A percentile compares a stretch with the other conserved stretches of the same genome.
These are phyloP conservation scores for Limonium bicolor DNA, from an alignment of 148 eudicot species.

Conservation along the genomic window DNA sequence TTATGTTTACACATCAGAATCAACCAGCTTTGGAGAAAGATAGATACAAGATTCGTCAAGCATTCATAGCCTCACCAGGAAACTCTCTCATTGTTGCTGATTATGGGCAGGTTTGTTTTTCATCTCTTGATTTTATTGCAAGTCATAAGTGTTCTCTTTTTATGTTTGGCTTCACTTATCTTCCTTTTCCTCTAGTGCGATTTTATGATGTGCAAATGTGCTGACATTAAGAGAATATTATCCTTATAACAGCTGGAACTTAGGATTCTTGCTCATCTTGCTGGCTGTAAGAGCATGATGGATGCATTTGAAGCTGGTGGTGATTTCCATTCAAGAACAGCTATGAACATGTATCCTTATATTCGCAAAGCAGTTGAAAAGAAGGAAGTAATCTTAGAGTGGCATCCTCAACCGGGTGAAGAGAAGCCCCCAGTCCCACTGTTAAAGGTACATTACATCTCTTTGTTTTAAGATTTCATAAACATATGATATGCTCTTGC, in stretches of 20 bases:
- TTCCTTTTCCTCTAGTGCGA: background rate
- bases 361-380: conserved; percentile 72
- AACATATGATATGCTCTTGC: background rate
- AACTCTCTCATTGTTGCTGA: conserved; percentile 95
- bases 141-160: background rate
- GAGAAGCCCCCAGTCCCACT: conserved; percentile 94
- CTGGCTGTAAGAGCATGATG: conserved; percentile 94
- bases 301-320: conserved; percentile 96
- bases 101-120: conserved; percentile 72
- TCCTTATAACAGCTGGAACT: conserved; percentile 58
- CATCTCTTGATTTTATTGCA: background rate
- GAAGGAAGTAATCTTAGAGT: conserved; percentile 73
- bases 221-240: conserved; percentile 4
- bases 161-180: background rate
- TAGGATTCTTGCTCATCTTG: conserved; percentile 97
- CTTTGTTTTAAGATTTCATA: background rate
- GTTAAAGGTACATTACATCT: conserved; percentile 40
- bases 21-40: conserved; percentile 99
- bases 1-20: conserved; percentile 37
- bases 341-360: conserved; percentile 98
- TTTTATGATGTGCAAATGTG: background rate
- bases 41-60: conserved; percentile 92
- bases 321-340: conserved; percentile 97
- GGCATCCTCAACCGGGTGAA: conserved; percentile 92
- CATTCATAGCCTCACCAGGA: conserved; percentile 86